These are phyloP conservation scores for Leptodermis oblonga DNA, from an alignment of 257 asterid genomes.

Conservation along the genomic window DNA sequence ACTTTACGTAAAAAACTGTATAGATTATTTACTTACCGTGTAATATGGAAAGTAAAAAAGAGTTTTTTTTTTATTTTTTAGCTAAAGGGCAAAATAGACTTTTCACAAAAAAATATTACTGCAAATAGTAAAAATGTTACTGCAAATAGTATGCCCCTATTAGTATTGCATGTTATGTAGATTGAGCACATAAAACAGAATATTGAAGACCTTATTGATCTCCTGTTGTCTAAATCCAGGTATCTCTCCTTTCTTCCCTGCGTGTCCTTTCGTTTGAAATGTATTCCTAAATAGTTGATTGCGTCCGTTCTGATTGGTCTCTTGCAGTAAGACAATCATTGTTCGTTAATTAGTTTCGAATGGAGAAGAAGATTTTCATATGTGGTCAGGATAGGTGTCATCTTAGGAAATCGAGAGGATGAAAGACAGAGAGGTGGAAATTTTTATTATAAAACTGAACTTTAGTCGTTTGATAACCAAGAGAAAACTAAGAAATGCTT, in stretches of 20 bases:
- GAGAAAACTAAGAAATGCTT: neutral
- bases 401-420: neutral
- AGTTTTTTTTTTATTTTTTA: too few relatives aligned
- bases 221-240: constrained; percentile 65
- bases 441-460: neutral
- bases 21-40: too few relatives aligned
- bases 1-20: too few relatives aligned
- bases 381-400: neutral
- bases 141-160: too few relatives aligned
- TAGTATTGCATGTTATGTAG: constrained; percentile 47
- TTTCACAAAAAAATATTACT: too few relatives aligned
- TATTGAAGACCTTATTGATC: constrained; percentile 60
- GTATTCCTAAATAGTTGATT: neutral
- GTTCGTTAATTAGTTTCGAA: neutral
- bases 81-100: too few relatives aligned
- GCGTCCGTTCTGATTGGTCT: neutral
- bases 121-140: too few relatives aligned
- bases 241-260: constrained; percentile 15
- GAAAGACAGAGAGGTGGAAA: neutral
- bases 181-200: constrained; percentile 67
- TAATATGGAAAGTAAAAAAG: too few relatives aligned
- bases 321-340: neutral
- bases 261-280: neutral
- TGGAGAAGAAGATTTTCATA: neutral
- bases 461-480: neutral